These are phyloP conservation scores for Leucocoprinus leucothites DNA, from an alignment of 768 basidiomycete genomes.

Conservation along the genomic window DNA sequence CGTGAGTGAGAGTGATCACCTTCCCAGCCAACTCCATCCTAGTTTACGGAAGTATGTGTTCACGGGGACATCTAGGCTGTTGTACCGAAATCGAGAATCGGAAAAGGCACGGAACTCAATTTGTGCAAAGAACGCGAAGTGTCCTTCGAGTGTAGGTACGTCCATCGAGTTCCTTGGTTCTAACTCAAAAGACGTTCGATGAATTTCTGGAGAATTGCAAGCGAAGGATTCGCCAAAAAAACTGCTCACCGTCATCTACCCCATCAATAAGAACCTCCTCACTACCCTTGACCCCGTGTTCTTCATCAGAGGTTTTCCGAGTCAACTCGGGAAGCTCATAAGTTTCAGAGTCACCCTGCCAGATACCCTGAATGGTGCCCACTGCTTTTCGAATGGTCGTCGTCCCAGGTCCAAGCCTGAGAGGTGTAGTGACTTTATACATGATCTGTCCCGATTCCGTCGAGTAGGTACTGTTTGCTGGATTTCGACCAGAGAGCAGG, in stretches of 20 bases:
- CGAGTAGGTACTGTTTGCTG: not conserved
- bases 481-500: not conserved
- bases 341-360: not conserved
- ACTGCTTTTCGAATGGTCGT: not conserved
- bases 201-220: too few species aligned
- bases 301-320: too few species aligned
- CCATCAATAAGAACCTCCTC: too few species aligned
- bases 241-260: too few species aligned
- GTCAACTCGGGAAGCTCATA: too few species aligned
- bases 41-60: slow-evolving; percentile 6
- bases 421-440: not conserved
- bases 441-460: not conserved
- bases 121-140: slow-evolving; percentile 10
- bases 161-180: not conserved
- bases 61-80: slow-evolving; percentile 2
- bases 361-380: not conserved
- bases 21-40: slow-evolving; percentile 12
- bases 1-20: slow-evolving; percentile 8
- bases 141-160: not conserved
- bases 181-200: too few species aligned
- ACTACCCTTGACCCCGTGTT: too few species aligned
- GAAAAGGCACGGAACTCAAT: slow-evolving; percentile 14
- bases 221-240: too few species aligned
- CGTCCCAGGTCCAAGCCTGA: not conserved
- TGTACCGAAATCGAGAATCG: not conserved